Evolutionary conservation across 2,329 filamentous ascomycete genomes (phyloP), one percentile per base, ranked within the genome.

Genomic region (Ciborinia camelliae): DNA sequence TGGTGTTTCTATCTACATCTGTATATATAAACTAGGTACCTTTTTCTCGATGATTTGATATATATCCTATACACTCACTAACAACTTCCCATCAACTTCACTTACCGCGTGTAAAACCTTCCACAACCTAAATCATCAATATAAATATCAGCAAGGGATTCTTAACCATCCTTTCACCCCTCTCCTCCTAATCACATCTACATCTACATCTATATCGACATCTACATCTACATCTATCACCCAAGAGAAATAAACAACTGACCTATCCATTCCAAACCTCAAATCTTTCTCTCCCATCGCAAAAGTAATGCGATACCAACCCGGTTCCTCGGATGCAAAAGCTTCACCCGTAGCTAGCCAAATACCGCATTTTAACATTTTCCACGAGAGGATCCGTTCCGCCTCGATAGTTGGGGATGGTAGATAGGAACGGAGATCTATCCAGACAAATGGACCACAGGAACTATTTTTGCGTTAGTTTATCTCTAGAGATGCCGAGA

Each of bases 341-440:
- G 64, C 52, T 55, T 68, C 64, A 18, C 66, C 66, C n/a, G 66
- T 68, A 41, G 66, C 64, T 12, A 68, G 14, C 66, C 66, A 68
- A 43, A 68, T 63, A 1, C 66, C 66, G 26, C 15, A n/a, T n/a
- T 63, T 48, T n/a, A 68, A 32, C 66, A 68, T 66, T 14, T 63
- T 64, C 57, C 45, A 58, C 4, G 65, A 62, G 12, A 68, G 37
- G 35, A 52, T 18, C 20, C 64, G 45, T 55, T 68, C 65, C 3
- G 54, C 66, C 28, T 66, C 65, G 1, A 65, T 35, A 0, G 55
- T 66, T 26, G 64, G 39, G 1, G 20, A 39, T n/a, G 54, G 14
- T 8, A 68, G 59, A 41, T 58, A 64, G n/a, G 54, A n/a, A 30
- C 43, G 28, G 7, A 68, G 64, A 53, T 64, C 62, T 37, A 68